A percentile compares a stretch with the other conserved stretches of the same genome.
phyloP scores from a whole-genome alignment of 2,329 filamentous ascomycete species.

The Aspergillus udagawae region DNA sequence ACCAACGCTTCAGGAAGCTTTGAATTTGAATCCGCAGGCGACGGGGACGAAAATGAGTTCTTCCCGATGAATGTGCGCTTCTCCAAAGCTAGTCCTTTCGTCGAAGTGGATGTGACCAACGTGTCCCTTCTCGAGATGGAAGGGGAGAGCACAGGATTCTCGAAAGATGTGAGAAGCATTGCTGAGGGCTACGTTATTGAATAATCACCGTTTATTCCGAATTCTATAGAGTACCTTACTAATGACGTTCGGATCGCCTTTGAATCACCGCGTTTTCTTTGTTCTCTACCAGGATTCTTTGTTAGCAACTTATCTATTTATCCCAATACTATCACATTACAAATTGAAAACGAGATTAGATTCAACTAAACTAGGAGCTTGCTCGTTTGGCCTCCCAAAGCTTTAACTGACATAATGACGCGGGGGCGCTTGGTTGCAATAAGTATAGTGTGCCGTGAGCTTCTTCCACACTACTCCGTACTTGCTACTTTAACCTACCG shows the following conservation, averaged over 20 bases:
- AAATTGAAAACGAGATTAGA: neutral
- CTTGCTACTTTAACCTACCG: too few relatives aligned
- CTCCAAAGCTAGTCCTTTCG: conserved; percentile 76
- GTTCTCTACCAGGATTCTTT: conserved; percentile 18
- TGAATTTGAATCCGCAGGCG: conserved; percentile 86
- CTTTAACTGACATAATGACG: neutral
- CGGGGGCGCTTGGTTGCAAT: too few relatives aligned
- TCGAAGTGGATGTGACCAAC: conserved; percentile 77
- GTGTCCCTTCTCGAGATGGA: conserved; percentile 44
- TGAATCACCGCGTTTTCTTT: conserved; percentile 14
- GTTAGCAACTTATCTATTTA: conserved; percentile 15
- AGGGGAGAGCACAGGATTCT: conserved; percentile 41
- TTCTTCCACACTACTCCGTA: too few relatives aligned
- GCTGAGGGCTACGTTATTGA: conserved; percentile 45
- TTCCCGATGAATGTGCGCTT: conserved; percentile 96
- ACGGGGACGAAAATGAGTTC: conserved; percentile 87
- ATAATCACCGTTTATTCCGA: conserved; percentile 24
- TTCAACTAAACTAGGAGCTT: neutral
- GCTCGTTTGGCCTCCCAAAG: neutral
- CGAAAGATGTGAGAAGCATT: conserved; percentile 43
- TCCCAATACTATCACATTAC: conserved; percentile 9
- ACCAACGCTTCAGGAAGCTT: conserved; percentile 82
- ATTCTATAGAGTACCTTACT: conserved; percentile 31
- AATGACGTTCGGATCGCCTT: conserved; percentile 34
- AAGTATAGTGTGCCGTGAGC: too few relatives aligned